phyloP scores from a whole-genome alignment of 2,329 filamentous ascomycete species.

The Sphaerostilbella broomeana region DNA sequence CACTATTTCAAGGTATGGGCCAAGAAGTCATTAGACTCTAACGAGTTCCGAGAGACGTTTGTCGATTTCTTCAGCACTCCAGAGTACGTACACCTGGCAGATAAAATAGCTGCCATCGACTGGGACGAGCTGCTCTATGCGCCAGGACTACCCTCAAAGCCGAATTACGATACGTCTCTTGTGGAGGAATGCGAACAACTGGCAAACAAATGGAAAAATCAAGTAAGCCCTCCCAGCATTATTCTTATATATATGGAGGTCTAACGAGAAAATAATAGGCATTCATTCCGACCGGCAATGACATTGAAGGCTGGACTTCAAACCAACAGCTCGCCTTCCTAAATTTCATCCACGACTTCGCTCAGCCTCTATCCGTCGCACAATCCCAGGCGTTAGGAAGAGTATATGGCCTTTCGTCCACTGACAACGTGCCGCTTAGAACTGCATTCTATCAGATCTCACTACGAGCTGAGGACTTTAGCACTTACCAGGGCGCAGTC shows the following conservation, averaged over 20 bases:
- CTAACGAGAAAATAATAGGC: conserved; percentile 34
- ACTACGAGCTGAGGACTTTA: conserved; percentile 63
- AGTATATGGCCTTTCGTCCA: conserved; percentile 65
- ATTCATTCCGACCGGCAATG: conserved; percentile 58
- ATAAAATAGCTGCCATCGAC: conserved; percentile 67
- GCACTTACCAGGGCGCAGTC: conserved; percentile 63
- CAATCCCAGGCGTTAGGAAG: conserved; percentile 66
- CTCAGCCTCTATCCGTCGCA: conserved; percentile 55
- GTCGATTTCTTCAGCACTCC: conserved; percentile 70
- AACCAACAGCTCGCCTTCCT: conserved; percentile 93
- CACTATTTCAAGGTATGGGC: conserved; percentile 87
- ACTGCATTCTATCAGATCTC: conserved; percentile 74
- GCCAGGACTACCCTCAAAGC: conserved; percentile 86
- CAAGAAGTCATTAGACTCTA: conserved; percentile 82
- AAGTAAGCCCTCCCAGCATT: conserved; percentile 35
- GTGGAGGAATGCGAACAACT: conserved; percentile 81
- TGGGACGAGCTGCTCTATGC: conserved; percentile 87
- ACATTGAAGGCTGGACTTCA: conserved; percentile 68
- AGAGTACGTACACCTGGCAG: conserved; percentile 55
- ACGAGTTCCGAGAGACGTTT: conserved; percentile 86
- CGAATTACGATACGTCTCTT: conserved; percentile 80
- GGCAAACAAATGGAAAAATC: conserved; percentile 70
- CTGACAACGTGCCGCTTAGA: conserved; percentile 80
- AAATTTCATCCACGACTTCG: conserved; percentile 62
- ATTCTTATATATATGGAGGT: conserved; percentile 7